Evolutionary conservation across 306 rosid species (phyloP).

Genomic region (Fragaria iinumae): DNA sequence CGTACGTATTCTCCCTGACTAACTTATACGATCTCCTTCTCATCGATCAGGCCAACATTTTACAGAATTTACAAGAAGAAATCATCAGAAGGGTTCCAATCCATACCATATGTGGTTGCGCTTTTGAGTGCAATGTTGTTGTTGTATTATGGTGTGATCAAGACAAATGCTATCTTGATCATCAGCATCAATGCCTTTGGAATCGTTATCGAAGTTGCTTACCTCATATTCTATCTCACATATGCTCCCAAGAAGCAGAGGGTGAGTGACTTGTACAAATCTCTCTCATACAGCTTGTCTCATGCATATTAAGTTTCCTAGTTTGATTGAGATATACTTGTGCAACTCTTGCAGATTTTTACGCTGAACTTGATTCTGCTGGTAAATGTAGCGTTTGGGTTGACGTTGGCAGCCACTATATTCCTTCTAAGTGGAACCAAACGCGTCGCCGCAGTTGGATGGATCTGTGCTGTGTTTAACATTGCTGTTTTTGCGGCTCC

Average conservation of each 20-base stretch:
- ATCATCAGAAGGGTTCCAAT: conserved; percentile 59
- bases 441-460: conserved; percentile 48
- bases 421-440: conserved; percentile 29
- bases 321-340: neutral
- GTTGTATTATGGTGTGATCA: conserved; percentile 58
- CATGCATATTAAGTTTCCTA: neutral
- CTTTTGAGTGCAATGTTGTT: conserved; percentile 58
- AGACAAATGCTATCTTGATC: conserved; percentile 50
- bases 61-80: conserved; percentile 59
- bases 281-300: neutral
- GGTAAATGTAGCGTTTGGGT: conserved; percentile 33
- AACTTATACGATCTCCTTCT: neutral
- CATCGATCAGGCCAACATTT: conserved; percentile 61
- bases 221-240: conserved; percentile 38
- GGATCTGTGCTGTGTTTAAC: conserved; percentile 57
- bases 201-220: conserved; percentile 43
- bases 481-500: conserved; percentile 74
- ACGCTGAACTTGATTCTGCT: conserved; percentile 40
- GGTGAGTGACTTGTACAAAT: conserved; percentile 27
- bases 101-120: conserved; percentile 65
- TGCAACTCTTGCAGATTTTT: conserved; percentile 34
- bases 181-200: conserved; percentile 62
- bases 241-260: conserved; percentile 50
- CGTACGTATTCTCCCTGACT: neutral
- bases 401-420: conserved; percentile 28